Base-by-base conservation (phyloP, 495 filamentous ascomycete genomes). In the Arthonia radiata region DNA sequence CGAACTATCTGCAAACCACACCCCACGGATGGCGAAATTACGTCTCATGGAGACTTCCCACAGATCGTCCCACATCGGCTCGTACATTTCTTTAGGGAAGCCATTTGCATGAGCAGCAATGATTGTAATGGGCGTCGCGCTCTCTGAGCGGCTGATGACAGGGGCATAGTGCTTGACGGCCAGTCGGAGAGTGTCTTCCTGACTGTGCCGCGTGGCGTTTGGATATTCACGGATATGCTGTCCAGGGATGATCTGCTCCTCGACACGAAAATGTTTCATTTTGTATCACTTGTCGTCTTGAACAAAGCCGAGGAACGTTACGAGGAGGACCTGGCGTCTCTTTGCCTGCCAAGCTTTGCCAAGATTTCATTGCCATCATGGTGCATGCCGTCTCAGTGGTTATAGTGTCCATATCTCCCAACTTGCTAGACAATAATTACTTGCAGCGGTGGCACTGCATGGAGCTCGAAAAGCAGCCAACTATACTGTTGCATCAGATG, bases 161-260 rank as follows among this genome's bases (percentile, higher is more conserved):
- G n/a, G n/a, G n/a, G n/a, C n/a, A 27, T 59, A 57, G 30, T 59
- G 49, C 37, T 59, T 57, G 13, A 59, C 34, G 18, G 44, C 46
- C 1, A 59, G 31, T 3, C 48, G 35, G 10, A 57, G 31, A 3
- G 45, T 37, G 22, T 51, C 48, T 18, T 50, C 46, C 26, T 53
- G 43, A 12, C 34, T 34, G 24, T 42, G 35, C 4, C 34, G 29
- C 11, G 45, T 48, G 6, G 48, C 31, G 7, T 36, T 37, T 7
- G 48, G 37, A 31, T 46, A 53, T 17, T 40, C 32, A 15, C 49
- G 43, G 28, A 53, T 47, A 24, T 53, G 48, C 10, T 37, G 36
- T 12, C 34, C 28, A 8, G 49, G 42, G 1, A 53, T 15, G n/a
- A 36, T 31, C 27, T 53, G 48, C 30, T 49, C 42, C 3, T 43